Base-by-base conservation (phyloP, 768 basidiomycete genomes). In the Boletus barrowsii region DNA sequence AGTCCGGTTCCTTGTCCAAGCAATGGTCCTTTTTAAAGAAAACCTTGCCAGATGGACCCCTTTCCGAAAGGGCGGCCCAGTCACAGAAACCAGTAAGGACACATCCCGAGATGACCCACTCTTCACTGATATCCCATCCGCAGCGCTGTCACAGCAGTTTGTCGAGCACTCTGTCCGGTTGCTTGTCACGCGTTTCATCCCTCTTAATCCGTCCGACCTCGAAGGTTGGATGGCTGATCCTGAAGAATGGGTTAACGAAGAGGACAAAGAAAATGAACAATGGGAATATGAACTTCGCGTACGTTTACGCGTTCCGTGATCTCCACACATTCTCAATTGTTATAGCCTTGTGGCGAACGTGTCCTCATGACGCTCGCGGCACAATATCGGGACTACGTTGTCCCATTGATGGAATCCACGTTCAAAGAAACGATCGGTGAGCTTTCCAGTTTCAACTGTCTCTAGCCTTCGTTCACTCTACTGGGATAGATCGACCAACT, bases 241-340 rank as follows among this genome's bases (percentile, higher is more conserved):
- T 0, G 96, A 99, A 74, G 91, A 95, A 62, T 99, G 93, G 92
- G 82, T 96, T 11, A 90, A 92, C 55, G 71, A 83, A 10, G 93
- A 98, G 70, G 92, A 93, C 54, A 86, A 86, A 58, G 93, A 93
- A 58, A 89, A 84, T 41, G 93, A 95, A 37, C 84, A 90, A 53
- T 98, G 95, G 94, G 88, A 94, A 62, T 98, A 82, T 63, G 93
- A 96, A 62, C 83, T 97, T 55, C 80, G 96, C 58, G 94, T 96
- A 63, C 29, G 86, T 71, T 35, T 35, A 55, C 2, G 42, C 32
- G n/a, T 42, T 40, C 52, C 54, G 22, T 55, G 18, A 35, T 37
- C 3, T 24, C 29, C n/a, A 6, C 49, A 13, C 14, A 3, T 40
- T 42, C 39, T 55, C 26, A 62, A 47, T 15, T 17, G 40, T 18